A percentile compares a stretch with the other conserved stretches of the same genome.
Evolutionary conservation across 306 rosid species (phyloP).

Genomic region (Cicer cuneatum): DNA sequence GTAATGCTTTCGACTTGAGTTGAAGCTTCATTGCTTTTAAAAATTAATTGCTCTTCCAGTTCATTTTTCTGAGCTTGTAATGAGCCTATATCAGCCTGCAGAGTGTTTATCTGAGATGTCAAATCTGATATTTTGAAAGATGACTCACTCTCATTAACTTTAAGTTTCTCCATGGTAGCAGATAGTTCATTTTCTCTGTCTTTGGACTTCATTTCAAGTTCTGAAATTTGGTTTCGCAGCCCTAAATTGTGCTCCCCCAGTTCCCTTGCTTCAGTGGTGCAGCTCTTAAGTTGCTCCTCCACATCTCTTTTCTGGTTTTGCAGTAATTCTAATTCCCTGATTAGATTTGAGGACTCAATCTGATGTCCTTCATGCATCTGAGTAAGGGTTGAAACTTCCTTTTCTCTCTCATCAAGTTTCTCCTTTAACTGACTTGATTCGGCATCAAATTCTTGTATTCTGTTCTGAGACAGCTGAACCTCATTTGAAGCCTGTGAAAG

Average conservation of each 20-base stretch:
- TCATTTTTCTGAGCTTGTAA: slow-evolving; percentile 58
- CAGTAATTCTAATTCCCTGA: slow-evolving; percentile 59
- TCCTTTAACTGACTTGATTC: slow-evolving; percentile 61
- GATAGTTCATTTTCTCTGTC: slow-evolving; percentile 65
- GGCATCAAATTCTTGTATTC: slow-evolving; percentile 56
- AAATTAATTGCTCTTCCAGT: slow-evolving; percentile 61
- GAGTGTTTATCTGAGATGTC: slow-evolving; percentile 60
- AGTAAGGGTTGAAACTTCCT: slow-evolving; percentile 60
- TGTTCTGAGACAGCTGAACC: slow-evolving; percentile 57
- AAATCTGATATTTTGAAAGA: slow-evolving; percentile 60
- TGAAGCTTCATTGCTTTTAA: slow-evolving; percentile 60
- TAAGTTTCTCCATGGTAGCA: slow-evolving; percentile 56
- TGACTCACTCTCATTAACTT: slow-evolving; percentile 58
- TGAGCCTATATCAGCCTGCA: slow-evolving; percentile 53
- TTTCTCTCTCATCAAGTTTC: slow-evolving; percentile 57
- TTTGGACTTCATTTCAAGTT: slow-evolving; percentile 53
- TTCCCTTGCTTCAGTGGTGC: slow-evolving; percentile 54
- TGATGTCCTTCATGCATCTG: slow-evolving; percentile 58
- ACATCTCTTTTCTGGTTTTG: slow-evolving; percentile 53
- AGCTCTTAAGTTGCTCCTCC: slow-evolving; percentile 43
- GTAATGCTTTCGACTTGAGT: slow-evolving; percentile 55
- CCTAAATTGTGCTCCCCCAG: slow-evolving; percentile 56
- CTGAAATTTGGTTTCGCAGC: slow-evolving; percentile 55
- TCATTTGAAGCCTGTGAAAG: slow-evolving; percentile 59
- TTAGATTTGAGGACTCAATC: slow-evolving; percentile 53